These are phyloP conservation scores for Rhodamnia argentea DNA, from an alignment of 345 rosid species.

Conservation along the genomic window DNA sequence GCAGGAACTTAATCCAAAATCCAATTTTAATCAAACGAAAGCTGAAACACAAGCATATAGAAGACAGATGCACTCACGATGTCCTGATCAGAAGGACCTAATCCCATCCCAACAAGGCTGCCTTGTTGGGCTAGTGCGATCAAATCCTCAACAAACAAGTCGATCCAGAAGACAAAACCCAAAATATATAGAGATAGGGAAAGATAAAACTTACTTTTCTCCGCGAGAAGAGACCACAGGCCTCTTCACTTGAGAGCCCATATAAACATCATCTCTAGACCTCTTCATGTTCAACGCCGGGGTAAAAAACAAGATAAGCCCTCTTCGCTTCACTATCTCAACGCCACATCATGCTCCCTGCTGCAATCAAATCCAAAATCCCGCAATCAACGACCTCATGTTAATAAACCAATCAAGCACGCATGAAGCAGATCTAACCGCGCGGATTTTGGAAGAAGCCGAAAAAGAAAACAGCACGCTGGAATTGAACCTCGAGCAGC, in stretches of 20 bases:
- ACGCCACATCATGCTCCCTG: constrained; percentile 26
- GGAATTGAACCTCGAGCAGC: constrained; percentile 8
- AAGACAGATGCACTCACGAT: neutral
- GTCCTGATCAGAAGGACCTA: neutral
- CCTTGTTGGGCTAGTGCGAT: neutral
- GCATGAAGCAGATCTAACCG: constrained; percentile 43
- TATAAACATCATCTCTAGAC: constrained; percentile 63
- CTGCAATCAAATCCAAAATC: constrained; percentile 16
- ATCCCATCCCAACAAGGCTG: constrained; percentile 8
- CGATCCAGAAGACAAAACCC: neutral
- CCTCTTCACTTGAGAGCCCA: constrained; percentile 45
- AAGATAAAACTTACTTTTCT: constrained; percentile 51
- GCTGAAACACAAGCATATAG: neutral
- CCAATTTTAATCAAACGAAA: neutral
- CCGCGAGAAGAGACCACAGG: constrained; percentile 55
- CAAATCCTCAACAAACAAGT: neutral
- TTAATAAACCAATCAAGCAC: constrained; percentile 4
- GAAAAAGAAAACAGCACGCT: constrained; percentile 1
- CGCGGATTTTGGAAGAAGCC: constrained; percentile 1
- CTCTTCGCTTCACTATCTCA: constrained; percentile 8
- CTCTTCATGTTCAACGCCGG: constrained; percentile 48
- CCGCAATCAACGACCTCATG: constrained; percentile 7
- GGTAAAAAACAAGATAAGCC: neutral
- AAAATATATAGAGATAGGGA: neutral
- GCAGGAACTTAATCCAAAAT: neutral